Evolutionary conservation across 2,329 filamentous ascomycete species (phyloP), one percentile per base, ranked within the genome.

Genomic region (Diplodia mutila): DNA sequence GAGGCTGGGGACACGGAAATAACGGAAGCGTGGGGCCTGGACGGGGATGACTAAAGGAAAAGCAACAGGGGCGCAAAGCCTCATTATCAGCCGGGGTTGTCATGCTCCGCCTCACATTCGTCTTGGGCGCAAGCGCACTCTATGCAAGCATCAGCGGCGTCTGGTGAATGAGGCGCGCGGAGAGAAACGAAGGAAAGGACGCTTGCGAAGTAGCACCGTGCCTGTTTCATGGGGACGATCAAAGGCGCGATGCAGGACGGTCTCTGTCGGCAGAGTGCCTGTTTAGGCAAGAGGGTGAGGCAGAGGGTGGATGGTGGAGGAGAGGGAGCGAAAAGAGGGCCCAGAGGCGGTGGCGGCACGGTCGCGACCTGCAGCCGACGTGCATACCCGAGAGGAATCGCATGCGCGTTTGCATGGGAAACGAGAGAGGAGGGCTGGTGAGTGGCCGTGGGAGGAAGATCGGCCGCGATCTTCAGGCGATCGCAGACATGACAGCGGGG

Each of bases 31-130:
- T 16, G 29, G n/a, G 29, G 29, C 29, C 29, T 32, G 59, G 6
- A n/a, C 6, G 46, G 18, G 14, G n/a, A 51, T 51, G 59, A 63
- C 42, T 63, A 63, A 51, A 37, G n/a, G 16, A 25, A 63, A 37
- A 51, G 59, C 57, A 49, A 61, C 29, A n/a, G 18, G 14, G 42
- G 42, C 23, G 23, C 29, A 29, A 48, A 46, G 59, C 59, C 59
- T 63, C 59, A 25, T 18, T 6, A 63, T 63, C 59, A 63, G 59
- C 59, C 59, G 59, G 59, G 46, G 21, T 48, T 63, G 59, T 63
- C 59, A 51, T 63, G 59, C 59, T 63, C 46, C 59, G 59, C 59
- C 59, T 63, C 59, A 51, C 46, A 51, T 23, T 23, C 39, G 29
- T n/a, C 55, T 7, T 61, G 25, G 25, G 14, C 51, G n/a, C 53